Evolutionary conservation across 2,329 filamentous ascomycete genomes (phyloP).

Genomic region (Lachnellula hyalina): DNA sequence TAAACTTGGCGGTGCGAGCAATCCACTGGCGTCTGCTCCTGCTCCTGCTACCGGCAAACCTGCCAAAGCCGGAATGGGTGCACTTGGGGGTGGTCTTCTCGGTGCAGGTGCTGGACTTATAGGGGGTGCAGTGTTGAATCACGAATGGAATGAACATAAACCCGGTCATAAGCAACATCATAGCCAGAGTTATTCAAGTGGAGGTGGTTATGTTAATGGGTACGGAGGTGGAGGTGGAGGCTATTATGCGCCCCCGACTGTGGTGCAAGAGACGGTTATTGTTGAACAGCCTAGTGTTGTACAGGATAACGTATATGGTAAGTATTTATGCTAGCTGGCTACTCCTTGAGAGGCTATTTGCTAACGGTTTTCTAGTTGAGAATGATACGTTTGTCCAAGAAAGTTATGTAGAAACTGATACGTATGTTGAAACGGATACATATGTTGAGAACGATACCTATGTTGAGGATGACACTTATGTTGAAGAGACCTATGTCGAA

Average conservation of each 20-base stretch:
- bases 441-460: background rate
- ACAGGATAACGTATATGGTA: background rate
- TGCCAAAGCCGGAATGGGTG: background rate
- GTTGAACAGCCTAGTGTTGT: background rate
- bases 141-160: conserved; percentile 3
- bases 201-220: background rate
- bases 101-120: conserved; percentile 1
- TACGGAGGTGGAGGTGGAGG: background rate
- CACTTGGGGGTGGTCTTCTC: background rate
- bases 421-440: background rate
- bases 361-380: background rate
- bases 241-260: background rate
- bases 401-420: background rate
- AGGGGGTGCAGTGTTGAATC: conserved; percentile 1
- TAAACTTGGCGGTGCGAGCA: background rate
- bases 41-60: background rate
- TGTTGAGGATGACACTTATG: conserved; percentile 1
- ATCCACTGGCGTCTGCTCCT: background rate
- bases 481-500: background rate
- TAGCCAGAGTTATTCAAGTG: background rate
- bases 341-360: background rate
- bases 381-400: background rate
- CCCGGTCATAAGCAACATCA: background rate
- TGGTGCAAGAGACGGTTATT: background rate
- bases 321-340: background rate